Conservation (phyloP, 2,329 filamentous ascomycete species). For the Apiospora saccharicola region DNA sequence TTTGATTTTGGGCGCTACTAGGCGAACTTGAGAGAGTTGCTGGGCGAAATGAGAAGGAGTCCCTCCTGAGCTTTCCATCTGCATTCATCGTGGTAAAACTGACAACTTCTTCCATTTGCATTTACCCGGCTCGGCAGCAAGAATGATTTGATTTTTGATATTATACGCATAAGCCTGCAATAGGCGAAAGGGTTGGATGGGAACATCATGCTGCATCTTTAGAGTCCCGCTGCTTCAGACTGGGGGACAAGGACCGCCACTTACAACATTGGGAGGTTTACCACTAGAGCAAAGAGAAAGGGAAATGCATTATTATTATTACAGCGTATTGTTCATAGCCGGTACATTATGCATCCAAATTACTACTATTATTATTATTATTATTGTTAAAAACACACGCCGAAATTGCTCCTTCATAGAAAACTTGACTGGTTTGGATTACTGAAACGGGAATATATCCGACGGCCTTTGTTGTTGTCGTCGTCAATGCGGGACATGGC, state of each 20-base stretch:
- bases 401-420: background rate
- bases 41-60: background rate
- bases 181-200: slow-evolving; percentile 2
- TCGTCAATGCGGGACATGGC: background rate
- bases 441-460: background rate
- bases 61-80: background rate
- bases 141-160: background rate
- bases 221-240: background rate
- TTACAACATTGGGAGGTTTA: background rate
- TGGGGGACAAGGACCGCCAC: background rate
- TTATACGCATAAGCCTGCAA: slow-evolving; percentile 18
- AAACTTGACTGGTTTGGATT: background rate
- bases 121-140: background rate
- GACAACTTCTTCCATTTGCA: background rate
- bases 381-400: background rate
- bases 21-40: background rate
- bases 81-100: no score
- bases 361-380: background rate
- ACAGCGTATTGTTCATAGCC: slow-evolving; percentile 11
- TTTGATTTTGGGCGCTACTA: background rate
- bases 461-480: background rate
- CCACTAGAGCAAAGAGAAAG: background rate
- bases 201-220: background rate
- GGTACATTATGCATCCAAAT: slow-evolving; percentile 9
- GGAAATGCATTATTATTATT: background rate